Evolutionary conservation across 2,329 filamentous ascomycete species (phyloP), one percentile per base, ranked within the genome.

Genomic region (Aspergillus tubingensis): DNA sequence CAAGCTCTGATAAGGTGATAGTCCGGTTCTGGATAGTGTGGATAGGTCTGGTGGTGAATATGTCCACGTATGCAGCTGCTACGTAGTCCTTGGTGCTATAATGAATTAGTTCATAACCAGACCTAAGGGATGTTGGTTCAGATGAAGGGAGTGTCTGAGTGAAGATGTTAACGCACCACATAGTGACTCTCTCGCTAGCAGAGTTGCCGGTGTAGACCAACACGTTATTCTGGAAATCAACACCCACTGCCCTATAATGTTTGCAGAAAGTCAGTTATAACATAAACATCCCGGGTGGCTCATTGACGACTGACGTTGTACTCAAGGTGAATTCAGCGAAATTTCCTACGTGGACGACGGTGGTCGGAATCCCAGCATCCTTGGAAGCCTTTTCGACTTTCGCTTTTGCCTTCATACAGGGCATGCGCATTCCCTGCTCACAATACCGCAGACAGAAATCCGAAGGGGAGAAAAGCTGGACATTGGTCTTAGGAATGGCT

Each of bases 391-490:
- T 36, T 36, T 67, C 65, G 3, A 67, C 63, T 21, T 58, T 41
- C 5, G 13, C 23, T 19, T 68, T 68, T 2, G 48, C 47, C 7
- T 56, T 43, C 13, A 61, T 64, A 2, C 57, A 38, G 0, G 59
- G 57, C 1, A 67, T 54, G 2, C 52, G 41, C 23, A 63, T 43
- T 1, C 66, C 63, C 47, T 62, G 60, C 32, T 63, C 58, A 54
- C 58, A 47, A 23, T 60, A 65, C 3, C 65, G 51, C 6, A 53
- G 41, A 10, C 52, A 54, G 6, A 67, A 17, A 47, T 68, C 61
- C 0, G 66, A 68, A 5, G 66, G 65, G 6, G 51, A 43, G 17
- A 68, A 67, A 5, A 68, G 61, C 50, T 58, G 55, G 1, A 68
- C 66, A 21, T 66, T 57, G 0, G 65, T 66, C 8, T 57, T 59